phyloP scores from a whole-genome alignment of 768 basidiomycete species.

The Boletus rubropictus region DNA sequence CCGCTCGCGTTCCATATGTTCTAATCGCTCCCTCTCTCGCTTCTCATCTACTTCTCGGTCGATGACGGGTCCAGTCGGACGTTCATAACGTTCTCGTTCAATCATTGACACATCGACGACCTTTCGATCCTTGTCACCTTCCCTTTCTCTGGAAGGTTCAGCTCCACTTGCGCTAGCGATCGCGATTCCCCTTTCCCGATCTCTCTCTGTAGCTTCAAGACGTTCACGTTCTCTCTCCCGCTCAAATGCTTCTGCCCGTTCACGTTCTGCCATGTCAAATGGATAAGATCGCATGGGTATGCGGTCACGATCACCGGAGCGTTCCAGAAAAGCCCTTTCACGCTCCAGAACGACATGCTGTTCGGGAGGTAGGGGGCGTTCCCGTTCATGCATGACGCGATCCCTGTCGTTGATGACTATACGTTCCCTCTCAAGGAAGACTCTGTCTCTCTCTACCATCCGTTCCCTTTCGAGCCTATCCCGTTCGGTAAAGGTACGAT shows the following conservation, averaged over 20 bases:
- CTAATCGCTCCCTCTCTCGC: conserved; percentile 27
- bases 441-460: conserved; percentile 19
- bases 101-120: conserved; percentile 8
- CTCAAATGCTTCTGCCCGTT: conserved; percentile 28
- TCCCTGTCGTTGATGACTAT: conserved; percentile 23
- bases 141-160: conserved; percentile 19
- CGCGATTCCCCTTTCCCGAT: conserved; percentile 28
- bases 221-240: conserved; percentile 32
- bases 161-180: background rate
- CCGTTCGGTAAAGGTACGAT: conserved; percentile 21
- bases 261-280: conserved; percentile 22
- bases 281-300: conserved; percentile 17
- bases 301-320: conserved; percentile 24
- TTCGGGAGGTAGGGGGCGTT: conserved; percentile 16
- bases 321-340: conserved; percentile 20
- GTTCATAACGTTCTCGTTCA: conserved; percentile 24
- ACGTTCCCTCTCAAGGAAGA: conserved; percentile 21
- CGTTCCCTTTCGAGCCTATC: conserved; percentile 22
- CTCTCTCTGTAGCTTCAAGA: conserved; percentile 24
- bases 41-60: conserved; percentile 23
- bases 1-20: conserved; percentile 22
- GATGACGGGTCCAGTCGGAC: conserved; percentile 11
- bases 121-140: conserved; percentile 22
- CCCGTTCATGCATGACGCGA: conserved; percentile 22
- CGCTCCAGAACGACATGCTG: conserved; percentile 17